Percentiles rank a stretch among this genome's conserved stretches.
These are phyloP conservation scores for Ramaria sp. DNA, from an alignment of 768 basidiomycete genomes.

Conservation along the genomic window DNA sequence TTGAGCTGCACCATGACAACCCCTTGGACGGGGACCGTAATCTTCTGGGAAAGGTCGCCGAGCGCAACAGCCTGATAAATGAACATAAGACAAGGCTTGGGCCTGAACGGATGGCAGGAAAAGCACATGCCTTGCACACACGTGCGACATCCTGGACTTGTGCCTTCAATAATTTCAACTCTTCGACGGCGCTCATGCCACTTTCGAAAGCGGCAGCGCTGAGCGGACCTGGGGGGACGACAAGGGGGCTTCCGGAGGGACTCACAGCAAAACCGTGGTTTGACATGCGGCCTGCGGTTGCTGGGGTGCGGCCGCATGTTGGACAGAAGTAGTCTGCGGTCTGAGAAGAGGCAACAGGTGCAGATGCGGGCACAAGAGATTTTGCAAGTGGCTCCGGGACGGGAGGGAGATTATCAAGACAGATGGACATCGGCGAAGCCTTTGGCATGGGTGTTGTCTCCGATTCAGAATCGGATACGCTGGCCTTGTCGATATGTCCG, in stretches of 20 bases:
- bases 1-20: constrained; percentile 75
- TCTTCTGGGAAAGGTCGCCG: constrained; percentile 69
- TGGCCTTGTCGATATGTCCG: background rate
- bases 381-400: constrained; percentile 25
- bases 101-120: background rate
- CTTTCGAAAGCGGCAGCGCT: constrained; percentile 46
- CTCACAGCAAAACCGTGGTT: background rate
- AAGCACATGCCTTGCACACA: constrained; percentile 45
- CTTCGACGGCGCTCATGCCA: constrained; percentile 62
- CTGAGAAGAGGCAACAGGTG: constrained; percentile 32
- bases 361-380: constrained; percentile 25
- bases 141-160: constrained; percentile 77
- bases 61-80: constrained; percentile 46
- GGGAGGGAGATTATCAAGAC: constrained; percentile 37
- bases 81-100: background rate
- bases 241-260: constrained; percentile 20
- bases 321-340: constrained; percentile 37
- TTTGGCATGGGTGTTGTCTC: background rate
- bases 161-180: constrained; percentile 68
- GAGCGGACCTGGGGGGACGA: constrained; percentile 46
- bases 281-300: background rate
- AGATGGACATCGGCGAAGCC: constrained; percentile 32
- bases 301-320: constrained; percentile 33
- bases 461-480: background rate
- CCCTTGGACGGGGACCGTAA: constrained; percentile 69